Percentiles rank a stretch among this genome's conserved stretches.
These are phyloP conservation scores for Pouteria glomerata DNA, from an alignment of 148 eudicot species.

Conservation along the genomic window DNA sequence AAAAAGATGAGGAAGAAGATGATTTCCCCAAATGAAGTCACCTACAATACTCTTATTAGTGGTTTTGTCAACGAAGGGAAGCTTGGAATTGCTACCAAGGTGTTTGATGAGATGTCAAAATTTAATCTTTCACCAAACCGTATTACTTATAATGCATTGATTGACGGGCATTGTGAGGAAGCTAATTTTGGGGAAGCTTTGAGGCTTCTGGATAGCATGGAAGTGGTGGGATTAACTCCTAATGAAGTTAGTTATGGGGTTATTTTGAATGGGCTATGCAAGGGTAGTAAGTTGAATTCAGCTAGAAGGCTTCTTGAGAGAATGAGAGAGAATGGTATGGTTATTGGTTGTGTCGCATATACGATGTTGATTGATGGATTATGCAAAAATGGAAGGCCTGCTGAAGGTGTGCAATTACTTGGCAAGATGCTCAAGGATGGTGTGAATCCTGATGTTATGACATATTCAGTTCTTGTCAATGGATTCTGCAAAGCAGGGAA, in stretches of 20 bases:
- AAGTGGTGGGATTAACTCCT: slow-evolving; percentile 42
- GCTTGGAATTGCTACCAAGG: slow-evolving; percentile 49
- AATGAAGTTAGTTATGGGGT: slow-evolving; percentile 70
- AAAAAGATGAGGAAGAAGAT: slow-evolving; percentile 61
- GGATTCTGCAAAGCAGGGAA: slow-evolving; percentile 60
- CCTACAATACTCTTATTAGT: slow-evolving; percentile 72
- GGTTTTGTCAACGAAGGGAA: slow-evolving; percentile 79
- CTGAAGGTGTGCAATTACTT: slow-evolving; percentile 49
- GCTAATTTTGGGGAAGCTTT: slow-evolving; percentile 60
- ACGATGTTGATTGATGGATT: slow-evolving; percentile 73
- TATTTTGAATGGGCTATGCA: slow-evolving; percentile 69
- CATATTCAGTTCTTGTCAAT: slow-evolving; percentile 72
- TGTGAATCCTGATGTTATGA: slow-evolving; percentile 50
- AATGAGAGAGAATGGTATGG: slow-evolving; percentile 40
- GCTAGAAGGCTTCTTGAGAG: slow-evolving; percentile 52
- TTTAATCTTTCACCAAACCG: slow-evolving; percentile 44
- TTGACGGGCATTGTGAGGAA: slow-evolving; percentile 58
- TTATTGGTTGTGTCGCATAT: slow-evolving; percentile 34
- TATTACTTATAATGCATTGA: slow-evolving; percentile 66
- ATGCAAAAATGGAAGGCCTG: slow-evolving; percentile 45
- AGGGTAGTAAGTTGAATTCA: slow-evolving; percentile 48
- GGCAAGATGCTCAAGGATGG: slow-evolving; percentile 47
- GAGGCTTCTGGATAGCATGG: slow-evolving; percentile 54
- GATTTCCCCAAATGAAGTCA: slow-evolving; percentile 56
- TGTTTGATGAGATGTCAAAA: slow-evolving; percentile 64